These are phyloP conservation scores for Talaromyces marneffei DNA, from an alignment of 2,329 filamentous ascomycete genomes.

Conservation along the genomic window DNA sequence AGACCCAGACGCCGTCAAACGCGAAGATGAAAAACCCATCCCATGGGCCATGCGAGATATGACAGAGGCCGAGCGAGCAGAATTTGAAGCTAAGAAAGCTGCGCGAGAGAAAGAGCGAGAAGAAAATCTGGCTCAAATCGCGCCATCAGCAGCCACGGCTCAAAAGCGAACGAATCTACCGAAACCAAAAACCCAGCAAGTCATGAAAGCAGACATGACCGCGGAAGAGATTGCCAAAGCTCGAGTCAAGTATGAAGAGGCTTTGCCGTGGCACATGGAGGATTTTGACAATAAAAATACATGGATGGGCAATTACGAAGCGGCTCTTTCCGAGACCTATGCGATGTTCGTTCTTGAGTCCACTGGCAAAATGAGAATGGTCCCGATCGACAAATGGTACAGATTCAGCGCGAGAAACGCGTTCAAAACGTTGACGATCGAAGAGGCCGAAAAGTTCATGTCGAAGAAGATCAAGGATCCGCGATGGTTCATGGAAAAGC, in stretches of 20 bases:
- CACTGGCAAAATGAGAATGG: slow-evolving; percentile 67
- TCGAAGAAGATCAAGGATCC: slow-evolving; percentile 69
- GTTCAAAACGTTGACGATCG: slow-evolving; percentile 70
- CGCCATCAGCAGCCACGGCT: slow-evolving; percentile 65
- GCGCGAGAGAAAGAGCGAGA: slow-evolving; percentile 82
- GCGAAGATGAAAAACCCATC: slow-evolving; percentile 31
- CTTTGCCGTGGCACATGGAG: slow-evolving; percentile 91
- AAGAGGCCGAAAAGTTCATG: slow-evolving; percentile 81
- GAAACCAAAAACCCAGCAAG: slow-evolving; percentile 78
- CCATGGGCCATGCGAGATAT: slow-evolving; percentile 41
- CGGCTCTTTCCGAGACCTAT: slow-evolving; percentile 72
- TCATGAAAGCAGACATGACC: slow-evolving; percentile 73
- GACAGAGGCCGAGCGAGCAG: slow-evolving; percentile 62
- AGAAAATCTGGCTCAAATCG: slow-evolving; percentile 85
- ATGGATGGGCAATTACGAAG: slow-evolving; percentile 88
- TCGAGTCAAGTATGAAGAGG: slow-evolving; percentile 79
- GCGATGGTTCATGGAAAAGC: slow-evolving; percentile 69
- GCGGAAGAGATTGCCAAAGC: slow-evolving; percentile 63
- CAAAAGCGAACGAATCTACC: slow-evolving; percentile 62
- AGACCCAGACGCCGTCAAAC: slow-evolving; percentile 46
- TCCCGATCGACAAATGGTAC: slow-evolving; percentile 95
- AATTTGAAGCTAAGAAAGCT: slow-evolving; percentile 55
- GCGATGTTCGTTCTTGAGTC: slow-evolving; percentile 73
- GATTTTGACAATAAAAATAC: slow-evolving; percentile 94
- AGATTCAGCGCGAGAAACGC: slow-evolving; percentile 51